These are phyloP conservation scores for Neurospora sp. DNA, from an alignment of 2,329 filamentous ascomycete genomes.

Conservation along the genomic window DNA sequence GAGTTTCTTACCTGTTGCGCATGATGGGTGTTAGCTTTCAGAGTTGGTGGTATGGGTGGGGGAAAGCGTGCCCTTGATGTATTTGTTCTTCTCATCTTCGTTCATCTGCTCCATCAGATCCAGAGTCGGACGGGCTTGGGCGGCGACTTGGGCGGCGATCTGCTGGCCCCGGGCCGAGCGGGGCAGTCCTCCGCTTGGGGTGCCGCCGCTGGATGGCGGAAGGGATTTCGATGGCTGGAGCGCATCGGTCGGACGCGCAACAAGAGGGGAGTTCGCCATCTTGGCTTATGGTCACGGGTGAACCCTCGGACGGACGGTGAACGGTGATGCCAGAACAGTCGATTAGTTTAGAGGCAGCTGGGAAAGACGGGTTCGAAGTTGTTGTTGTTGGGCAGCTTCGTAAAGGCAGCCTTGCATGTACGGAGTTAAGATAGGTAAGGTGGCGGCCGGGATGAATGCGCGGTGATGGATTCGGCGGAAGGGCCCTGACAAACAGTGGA, in stretches of 20 bases:
- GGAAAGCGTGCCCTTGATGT: slow-evolving; percentile 56
- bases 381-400: neutral
- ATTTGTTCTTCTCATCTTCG: slow-evolving; percentile 74
- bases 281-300: slow-evolving; percentile 3
- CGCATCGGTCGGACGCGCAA: slow-evolving; percentile 29
- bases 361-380: neutral
- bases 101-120: slow-evolving; percentile 74
- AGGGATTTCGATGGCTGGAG: slow-evolving; percentile 13
- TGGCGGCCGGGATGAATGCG: too few relatives aligned
- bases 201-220: neutral
- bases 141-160: slow-evolving; percentile 20
- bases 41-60: too few relatives aligned
- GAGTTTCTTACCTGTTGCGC: slow-evolving; percentile 65
- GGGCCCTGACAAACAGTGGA: neutral
- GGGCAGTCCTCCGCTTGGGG: neutral
- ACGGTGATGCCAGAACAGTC: neutral
- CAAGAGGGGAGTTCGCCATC: slow-evolving; percentile 39
- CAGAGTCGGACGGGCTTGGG: slow-evolving; percentile 28
- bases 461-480: neutral
- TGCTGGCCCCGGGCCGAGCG: slow-evolving; percentile 15
- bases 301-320: neutral
- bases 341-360: neutral
- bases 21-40: neutral
- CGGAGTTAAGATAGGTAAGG: neutral
- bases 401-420: neutral